Evolutionary conservation across 2,329 filamentous ascomycete genomes (phyloP), one percentile per base, ranked within the genome.

Genomic region (Claviceps sp.): DNA sequence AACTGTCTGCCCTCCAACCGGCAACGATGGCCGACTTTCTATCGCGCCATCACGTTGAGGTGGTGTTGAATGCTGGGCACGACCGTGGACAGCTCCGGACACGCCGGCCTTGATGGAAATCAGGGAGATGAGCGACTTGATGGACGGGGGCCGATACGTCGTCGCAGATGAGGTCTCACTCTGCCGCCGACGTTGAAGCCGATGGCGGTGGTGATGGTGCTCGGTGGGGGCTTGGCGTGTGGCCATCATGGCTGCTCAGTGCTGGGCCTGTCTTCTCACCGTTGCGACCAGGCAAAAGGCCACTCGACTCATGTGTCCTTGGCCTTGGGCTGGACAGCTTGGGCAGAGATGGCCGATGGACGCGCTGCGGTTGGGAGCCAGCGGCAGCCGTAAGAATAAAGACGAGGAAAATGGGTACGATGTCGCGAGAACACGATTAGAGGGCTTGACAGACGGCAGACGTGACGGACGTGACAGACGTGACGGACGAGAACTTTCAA

Each of bases 1-100:
- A 11, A 4, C 30, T 34, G 4, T 34, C 30, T 34, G 30, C 10
- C 30, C 30, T 34, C 30, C 30, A 34, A 24, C 7, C 24, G 16
- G 42, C 6, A 8, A 6, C 8, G 42, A 52, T 22, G 47, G 49
- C 5, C 58, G 60, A 50, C 59, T 64, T 55, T 63, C 60, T 56
- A 61, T 59, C 54, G 64, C 62, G 56, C 64, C 63, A 56, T 34
- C 61, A 55, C 4, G 22, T 30, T 46, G n/a, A 10, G 50, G 26
- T 14, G 42, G 11, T 22, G 47, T 38, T 16, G 47, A 52, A 4
- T 34, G 46, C 30, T 41, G 51, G 45, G 51, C 40, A 37, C 22
- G 51, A 24, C 41, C 22, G 19, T 37, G 30, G 19, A n/a, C 43
- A 30, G 47, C 30, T 30, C 30, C 46, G 41, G 51, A 37, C 39